Base-by-base conservation (phyloP, 2,329 filamentous ascomycete genomes). In the Ploettnerulaceae sp. region DNA sequence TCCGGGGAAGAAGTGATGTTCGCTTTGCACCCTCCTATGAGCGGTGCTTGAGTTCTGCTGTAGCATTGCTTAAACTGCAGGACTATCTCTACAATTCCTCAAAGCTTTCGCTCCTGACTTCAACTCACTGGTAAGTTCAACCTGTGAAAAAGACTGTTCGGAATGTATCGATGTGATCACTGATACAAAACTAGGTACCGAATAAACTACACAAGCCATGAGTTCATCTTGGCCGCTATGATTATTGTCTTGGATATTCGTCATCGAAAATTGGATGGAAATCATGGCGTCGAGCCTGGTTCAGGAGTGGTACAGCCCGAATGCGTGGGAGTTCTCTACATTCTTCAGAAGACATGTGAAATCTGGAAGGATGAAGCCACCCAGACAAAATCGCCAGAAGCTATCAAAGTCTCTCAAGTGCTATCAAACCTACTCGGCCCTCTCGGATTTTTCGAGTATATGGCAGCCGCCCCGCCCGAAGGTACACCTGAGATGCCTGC, bases 11-110 rank as follows among this genome's bases (percentile, higher is more conserved):
- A 39, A 21, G 17, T 7, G 48, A 55, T 26, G 5, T 39, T 20
- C 47, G 43, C 9, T 55, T 45, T 12, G 40, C 26, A 0, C 42
- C 39, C 8, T 57, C 54, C 3, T 46, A 45, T 12, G 45, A 55
- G 11, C 49, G 62, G 15, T 63, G 60, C 39, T 51, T 61, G 37
- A 48, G 54, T n/a, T 63, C 61, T 18, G 58, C 57, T 0, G 17
- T 62, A 7, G 50, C 47, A 14, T 32, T 62, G 11, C 41, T 63
- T 15, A 25, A 34, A 1, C 49, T 48, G n/a, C 60, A 63, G 41
- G 15, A 54, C 22, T 47, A 40, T n/a, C 33, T 52, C 7, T 7
- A 33, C 55, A n/a, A 47, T 39, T 38, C 48, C 47, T 20, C 45
- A 15, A 28, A 38, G 9, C 17, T 36, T 26, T 26, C 35, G 1